phyloP scores from a whole-genome alignment of 2,329 filamentous ascomycete genomes.

The Colletotrichum ledebouriae region DNA sequence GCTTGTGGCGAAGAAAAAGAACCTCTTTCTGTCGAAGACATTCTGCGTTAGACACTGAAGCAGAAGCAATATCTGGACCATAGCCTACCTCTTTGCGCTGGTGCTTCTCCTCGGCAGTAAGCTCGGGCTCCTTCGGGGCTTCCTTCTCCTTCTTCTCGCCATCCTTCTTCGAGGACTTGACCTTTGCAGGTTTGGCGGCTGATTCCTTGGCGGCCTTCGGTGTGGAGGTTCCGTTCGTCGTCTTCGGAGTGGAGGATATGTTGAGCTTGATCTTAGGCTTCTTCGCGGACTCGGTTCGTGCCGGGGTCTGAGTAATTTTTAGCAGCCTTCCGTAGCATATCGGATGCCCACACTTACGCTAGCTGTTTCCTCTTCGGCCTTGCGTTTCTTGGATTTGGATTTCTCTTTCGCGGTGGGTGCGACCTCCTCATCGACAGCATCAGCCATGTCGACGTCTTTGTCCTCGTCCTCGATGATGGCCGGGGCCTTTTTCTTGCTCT shows the following conservation, averaged over 20 bases:
- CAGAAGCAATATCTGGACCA: neutral
- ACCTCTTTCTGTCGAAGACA: slow-evolving; percentile 76
- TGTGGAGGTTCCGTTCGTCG: slow-evolving; percentile 71
- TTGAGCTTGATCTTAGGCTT: slow-evolving; percentile 77
- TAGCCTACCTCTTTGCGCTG: slow-evolving; percentile 69
- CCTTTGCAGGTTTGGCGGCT: slow-evolving; percentile 64
- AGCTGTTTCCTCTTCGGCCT: slow-evolving; percentile 82
- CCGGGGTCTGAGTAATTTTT: slow-evolving; percentile 60
- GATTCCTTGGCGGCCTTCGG: slow-evolving; percentile 69
- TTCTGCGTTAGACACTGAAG: slow-evolving; percentile 50
- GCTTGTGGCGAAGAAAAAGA: slow-evolving; percentile 92
- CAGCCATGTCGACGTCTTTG: slow-evolving; percentile 73
- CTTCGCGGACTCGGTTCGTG: slow-evolving; percentile 73
- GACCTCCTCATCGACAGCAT: slow-evolving; percentile 67
- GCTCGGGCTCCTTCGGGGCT: slow-evolving; percentile 67
- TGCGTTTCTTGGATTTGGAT: slow-evolving; percentile 81
- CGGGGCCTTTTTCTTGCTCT: slow-evolving; percentile 62
- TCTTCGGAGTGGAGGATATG: slow-evolving; percentile 76
- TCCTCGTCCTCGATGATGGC: slow-evolving; percentile 68
- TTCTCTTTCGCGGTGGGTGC: slow-evolving; percentile 77
- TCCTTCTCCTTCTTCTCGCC: slow-evolving; percentile 70
- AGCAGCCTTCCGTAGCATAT: neutral
- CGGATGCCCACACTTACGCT: slow-evolving; percentile 55
- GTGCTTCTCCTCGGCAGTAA: slow-evolving; percentile 70
- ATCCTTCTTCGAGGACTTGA: slow-evolving; percentile 68